A percentile compares a stretch with the other conserved stretches of the same genome.
These are phyloP conservation scores for Aureobasidium subglaciale DNA, from an alignment of 2,329 filamentous ascomycete genomes.

Conservation along the genomic window DNA sequence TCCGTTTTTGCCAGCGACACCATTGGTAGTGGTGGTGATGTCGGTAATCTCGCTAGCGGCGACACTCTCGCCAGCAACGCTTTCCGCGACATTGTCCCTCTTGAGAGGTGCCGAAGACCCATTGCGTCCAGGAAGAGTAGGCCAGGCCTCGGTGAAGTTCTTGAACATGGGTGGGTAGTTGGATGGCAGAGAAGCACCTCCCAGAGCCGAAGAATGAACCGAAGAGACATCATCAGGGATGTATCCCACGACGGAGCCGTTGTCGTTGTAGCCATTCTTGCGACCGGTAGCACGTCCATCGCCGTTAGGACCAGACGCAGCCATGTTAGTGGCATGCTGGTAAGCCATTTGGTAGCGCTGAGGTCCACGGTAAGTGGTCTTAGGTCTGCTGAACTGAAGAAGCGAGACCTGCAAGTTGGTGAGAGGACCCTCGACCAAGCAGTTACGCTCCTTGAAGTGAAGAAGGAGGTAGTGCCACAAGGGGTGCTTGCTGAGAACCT, in stretches of 20 bases:
- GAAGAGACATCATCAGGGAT: constrained; percentile 97
- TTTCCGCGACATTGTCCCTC: constrained; percentile 35
- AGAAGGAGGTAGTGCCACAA: constrained; percentile 92
- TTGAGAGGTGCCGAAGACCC: constrained; percentile 52
- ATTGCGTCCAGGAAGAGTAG: constrained; percentile 62
- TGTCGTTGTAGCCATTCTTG: constrained; percentile 53
- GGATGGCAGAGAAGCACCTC: constrained; percentile 54
- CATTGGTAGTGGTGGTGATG: constrained; percentile 66
- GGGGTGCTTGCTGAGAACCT: constrained; percentile 94
- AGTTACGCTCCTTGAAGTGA: constrained; percentile 96
- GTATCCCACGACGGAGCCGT: constrained; percentile 85
- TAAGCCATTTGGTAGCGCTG: constrained; percentile 81
- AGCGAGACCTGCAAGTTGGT: constrained; percentile 94
- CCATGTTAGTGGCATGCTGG: constrained; percentile 56
- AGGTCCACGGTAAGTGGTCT: constrained; percentile 82
- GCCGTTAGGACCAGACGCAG: constrained; percentile 35
- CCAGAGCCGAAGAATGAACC: constrained; percentile 86
- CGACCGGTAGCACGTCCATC: constrained; percentile 40
- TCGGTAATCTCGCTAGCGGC: constrained; percentile 88
- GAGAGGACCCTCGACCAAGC: constrained; percentile 88
- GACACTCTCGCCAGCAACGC: constrained; percentile 84
- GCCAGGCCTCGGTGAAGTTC: constrained; percentile 87
- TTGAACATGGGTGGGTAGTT: constrained; percentile 95
- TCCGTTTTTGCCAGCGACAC: constrained; percentile 41
- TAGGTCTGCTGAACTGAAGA: constrained; percentile 89